Evolutionary conservation across 31 red algal genomes (phyloP).

Genomic region (Pterothamnion heteromorphum): DNA sequence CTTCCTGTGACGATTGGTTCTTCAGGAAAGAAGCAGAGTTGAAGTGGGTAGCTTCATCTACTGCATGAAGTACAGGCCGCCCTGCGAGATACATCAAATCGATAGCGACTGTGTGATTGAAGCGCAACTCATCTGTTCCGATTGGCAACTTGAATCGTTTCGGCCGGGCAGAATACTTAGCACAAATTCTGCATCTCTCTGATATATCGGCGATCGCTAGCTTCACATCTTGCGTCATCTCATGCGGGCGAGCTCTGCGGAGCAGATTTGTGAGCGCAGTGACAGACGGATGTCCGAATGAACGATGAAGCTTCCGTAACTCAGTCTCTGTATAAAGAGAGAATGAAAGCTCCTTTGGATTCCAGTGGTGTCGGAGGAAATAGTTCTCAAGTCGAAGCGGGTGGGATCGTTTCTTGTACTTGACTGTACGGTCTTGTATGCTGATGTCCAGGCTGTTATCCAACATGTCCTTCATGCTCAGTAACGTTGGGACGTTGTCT

Average conservation of each 20-base stretch:
- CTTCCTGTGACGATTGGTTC: background rate
- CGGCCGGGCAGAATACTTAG: background rate
- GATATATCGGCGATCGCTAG: background rate
- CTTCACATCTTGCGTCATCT: background rate
- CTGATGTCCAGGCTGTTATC: background rate
- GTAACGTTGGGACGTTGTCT: background rate
- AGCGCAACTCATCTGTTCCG: background rate
- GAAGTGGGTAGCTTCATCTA: background rate
- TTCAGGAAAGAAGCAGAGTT: constrained; percentile 4
- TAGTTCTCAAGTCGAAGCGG: background rate
- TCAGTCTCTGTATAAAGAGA: background rate
- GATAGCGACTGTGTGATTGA: constrained; percentile 24
- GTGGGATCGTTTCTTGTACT: background rate
- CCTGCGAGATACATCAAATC: background rate
- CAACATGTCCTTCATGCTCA: background rate
- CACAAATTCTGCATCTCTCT: background rate
- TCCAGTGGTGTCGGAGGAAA: background rate
- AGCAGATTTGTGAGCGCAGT: background rate
- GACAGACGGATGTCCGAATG: background rate
- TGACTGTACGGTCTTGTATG: background rate
- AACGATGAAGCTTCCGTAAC: background rate
- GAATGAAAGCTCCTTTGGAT: background rate
- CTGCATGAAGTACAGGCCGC: background rate
- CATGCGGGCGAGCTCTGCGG: background rate
- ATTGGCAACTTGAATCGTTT: constrained; percentile 35